Evolutionary conservation across 441 rosid genomes (phyloP), one percentile per base, ranked within the genome.

Genomic region (Populus hybrid): DNA sequence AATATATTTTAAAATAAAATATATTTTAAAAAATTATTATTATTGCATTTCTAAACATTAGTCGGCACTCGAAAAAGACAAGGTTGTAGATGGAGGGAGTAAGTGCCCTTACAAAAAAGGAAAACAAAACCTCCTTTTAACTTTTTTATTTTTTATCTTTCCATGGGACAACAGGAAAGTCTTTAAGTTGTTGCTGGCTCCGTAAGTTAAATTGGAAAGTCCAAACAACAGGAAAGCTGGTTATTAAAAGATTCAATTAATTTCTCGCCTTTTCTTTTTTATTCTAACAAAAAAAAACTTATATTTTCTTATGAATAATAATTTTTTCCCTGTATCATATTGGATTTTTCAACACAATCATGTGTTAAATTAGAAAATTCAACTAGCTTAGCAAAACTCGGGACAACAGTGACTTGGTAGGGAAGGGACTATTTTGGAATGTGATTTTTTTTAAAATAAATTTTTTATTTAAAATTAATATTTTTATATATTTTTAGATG

Each of bases 61-160:
- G 11, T 59, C 11, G 65, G 5, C 23, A n/a, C 64, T 1, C 9
- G 28, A 35, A 14, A 67, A 50, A 10, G 32, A 24, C n/a, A 67
- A 50, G 77, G 68, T 70, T 69, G 71, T 67, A 65, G 46, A 59
- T 72, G 73, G 64, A 54, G 42, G 65, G 18, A 20, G 64, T 12
- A 10, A 40, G 57, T 26, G 32, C 28, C 26, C 26, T 36, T 5
- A 5, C 66, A 5, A 11, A 6, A 24, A 65, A 50, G 12, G 18
- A 50, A 76, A 32, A 28, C 0, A 6, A 18, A 3, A 2, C 32
- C 5, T 11, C 36, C 1, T 34, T 34, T 57, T n/a, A 57, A 2
- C n/a, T 71, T 26, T 54, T 20, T 32, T 32, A 5, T 32, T 5
- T 32, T 50, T 5, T 36, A 46, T 30, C 46, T 69, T 67, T 8